Evolutionary conservation across 495 filamentous ascomycete species (phyloP), one percentile per base, ranked within the genome.

Genomic region (Pyronema omphalodes): DNA sequence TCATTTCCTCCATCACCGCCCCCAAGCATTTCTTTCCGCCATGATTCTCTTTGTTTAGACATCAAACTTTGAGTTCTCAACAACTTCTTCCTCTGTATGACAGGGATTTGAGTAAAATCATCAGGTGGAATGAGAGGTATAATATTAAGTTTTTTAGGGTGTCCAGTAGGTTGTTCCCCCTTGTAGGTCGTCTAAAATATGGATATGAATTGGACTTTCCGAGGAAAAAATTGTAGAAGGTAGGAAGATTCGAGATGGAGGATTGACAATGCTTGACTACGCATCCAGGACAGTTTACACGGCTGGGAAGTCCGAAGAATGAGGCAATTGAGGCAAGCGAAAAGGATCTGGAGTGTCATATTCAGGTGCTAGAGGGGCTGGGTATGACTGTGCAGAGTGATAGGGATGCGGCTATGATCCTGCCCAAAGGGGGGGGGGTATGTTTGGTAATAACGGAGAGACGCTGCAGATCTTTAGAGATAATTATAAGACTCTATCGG

Each of bases 151-250:
- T 98, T 66, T 74, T 96, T 73, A 81, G 89, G 3, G 72, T 96
- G 15, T 89, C 83, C 59, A 91, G 83, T 59, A 89, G 94, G 62
- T 94, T 94, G 85, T 95, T 95, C 56, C 91, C 89, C 0, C 95
- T 95, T 65, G 88, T 89, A 0, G 89, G 83, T 48, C 88, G 95
- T 58, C 72, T 73, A 23, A 81, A 83, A 53, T 87, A 93, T 58
- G 91, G 88, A 0, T 98, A 95, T 63, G 84, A 80, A 57, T 73
- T 95, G 9, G 82, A 81, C 0, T 95, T 98, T 66, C 89, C 93
- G 0, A 77, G 79, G 0, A 79, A 88, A 45, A 79, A 78, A 1
- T 73, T 95, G 3, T 80, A 72, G 3, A 79, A 91, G 51, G 85
- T 76, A 6, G 91, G 91, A 0, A 81, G 70, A 60, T 76, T 89